Conservation (phyloP, 2,329 filamentous ascomycete genomes). For the Lithohypha guttulata region DNA sequence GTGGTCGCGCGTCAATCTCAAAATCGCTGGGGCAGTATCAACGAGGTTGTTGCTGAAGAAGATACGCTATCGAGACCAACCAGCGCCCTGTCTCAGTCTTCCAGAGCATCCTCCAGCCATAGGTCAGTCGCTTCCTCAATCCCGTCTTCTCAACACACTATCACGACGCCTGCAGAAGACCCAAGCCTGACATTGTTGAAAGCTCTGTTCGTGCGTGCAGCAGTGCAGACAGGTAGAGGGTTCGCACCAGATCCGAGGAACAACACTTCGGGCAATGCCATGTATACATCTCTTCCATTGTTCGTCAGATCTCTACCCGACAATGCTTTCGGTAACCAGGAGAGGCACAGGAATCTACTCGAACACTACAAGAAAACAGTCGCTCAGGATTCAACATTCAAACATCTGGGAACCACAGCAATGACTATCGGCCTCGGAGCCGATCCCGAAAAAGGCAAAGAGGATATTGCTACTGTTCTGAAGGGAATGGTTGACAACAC, state of each 20-base stretch:
- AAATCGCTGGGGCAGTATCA: conserved; percentile 4
- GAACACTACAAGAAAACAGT: conserved; percentile 74
- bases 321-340: conserved; percentile 64
- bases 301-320: conserved; percentile 68
- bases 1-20: conserved; percentile 4
- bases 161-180: conserved; percentile 52
- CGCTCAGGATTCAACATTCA: conserved; percentile 58
- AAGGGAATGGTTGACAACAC: conserved; percentile 60
- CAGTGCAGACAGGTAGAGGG: conserved; percentile 28
- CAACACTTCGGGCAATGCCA: conserved; percentile 11
- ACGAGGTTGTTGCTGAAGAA: background rate
- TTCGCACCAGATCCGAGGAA: conserved; percentile 12
- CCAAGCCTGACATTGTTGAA: conserved; percentile 67
- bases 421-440: conserved; percentile 40
- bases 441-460: conserved; percentile 47
- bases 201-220: conserved; percentile 69
- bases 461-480: conserved; percentile 73
- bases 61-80: conserved; percentile 72
- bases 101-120: conserved; percentile 6
- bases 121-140: conserved; percentile 29
- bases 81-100: conserved; percentile 17
- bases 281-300: conserved; percentile 62
- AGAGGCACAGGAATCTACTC: conserved; percentile 61
- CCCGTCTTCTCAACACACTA: conserved; percentile 29
- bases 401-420: conserved; percentile 28